A percentile compares a stretch with the other conserved stretches of the same genome.
phyloP scores from a whole-genome alignment of 2,329 filamentous ascomycete species.

The Aureobasidium sp. region DNA sequence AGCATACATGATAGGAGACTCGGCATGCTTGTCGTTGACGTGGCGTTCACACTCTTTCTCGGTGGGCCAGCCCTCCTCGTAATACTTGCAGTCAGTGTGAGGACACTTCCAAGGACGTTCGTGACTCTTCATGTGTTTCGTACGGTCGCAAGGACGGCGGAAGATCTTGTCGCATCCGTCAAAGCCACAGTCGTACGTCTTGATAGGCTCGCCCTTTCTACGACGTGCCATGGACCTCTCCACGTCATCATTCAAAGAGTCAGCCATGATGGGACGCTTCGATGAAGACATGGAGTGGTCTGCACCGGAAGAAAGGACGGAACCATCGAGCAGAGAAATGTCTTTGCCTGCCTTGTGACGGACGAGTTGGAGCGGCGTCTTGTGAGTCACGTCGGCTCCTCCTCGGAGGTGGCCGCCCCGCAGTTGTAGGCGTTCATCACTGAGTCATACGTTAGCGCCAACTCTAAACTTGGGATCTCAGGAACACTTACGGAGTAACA shows the following conservation, averaged over 20 bases:
- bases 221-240: slow-evolving; percentile 90
- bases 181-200: slow-evolving; percentile 44
- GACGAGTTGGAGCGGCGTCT: slow-evolving; percentile 74
- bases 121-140: slow-evolving; percentile 97
- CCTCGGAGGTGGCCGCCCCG: slow-evolving; percentile 51
- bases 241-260: slow-evolving; percentile 72
- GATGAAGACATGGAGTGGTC: slow-evolving; percentile 18
- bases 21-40: slow-evolving; percentile 90
- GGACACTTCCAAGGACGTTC: slow-evolving; percentile 93
- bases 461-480: not conserved
- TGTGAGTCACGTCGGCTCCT: slow-evolving; percentile 50
- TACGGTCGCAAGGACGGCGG: slow-evolving; percentile 92
- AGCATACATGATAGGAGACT: slow-evolving; percentile 68
- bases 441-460: slow-evolving; percentile 23
- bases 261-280: slow-evolving; percentile 49
- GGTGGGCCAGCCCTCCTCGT: slow-evolving; percentile 84
- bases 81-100: slow-evolving; percentile 76
- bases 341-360: slow-evolving; percentile 71
- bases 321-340: slow-evolving; percentile 56
- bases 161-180: slow-evolving; percentile 92
- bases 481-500: slow-evolving; percentile 36
- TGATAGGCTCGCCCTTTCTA: slow-evolving; percentile 69
- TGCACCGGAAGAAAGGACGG: slow-evolving; percentile 27
- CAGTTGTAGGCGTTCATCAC: slow-evolving; percentile 66
- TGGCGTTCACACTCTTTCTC: slow-evolving; percentile 97